Conservation (phyloP, 1,284 basidiomycete genomes). For the Cutaneotrichosporon arboriforme region DNA sequence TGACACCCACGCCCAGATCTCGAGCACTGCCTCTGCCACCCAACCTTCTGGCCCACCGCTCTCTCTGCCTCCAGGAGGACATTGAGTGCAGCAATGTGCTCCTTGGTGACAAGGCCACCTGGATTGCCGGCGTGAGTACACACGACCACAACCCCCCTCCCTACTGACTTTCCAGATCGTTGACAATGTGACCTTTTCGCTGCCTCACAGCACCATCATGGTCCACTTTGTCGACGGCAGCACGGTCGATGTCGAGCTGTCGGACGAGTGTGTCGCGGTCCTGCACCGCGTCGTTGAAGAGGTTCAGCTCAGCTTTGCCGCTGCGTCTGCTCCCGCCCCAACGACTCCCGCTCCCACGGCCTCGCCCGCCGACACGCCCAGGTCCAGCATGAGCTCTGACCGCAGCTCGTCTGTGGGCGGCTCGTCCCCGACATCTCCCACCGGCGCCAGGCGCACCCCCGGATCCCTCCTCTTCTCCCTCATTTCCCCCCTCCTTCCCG, state of each 20-base stretch:
- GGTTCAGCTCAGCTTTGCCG: conserved; percentile 45
- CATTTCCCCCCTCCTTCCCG: conserved; percentile 40
- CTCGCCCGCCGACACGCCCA: conserved; percentile 23
- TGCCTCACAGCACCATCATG: conserved; percentile 31
- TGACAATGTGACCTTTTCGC: conserved; percentile 47
- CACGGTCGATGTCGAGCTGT: conserved; percentile 32
- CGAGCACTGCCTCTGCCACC: conserved; percentile 45
- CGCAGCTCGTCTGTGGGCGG: conserved; percentile 19
- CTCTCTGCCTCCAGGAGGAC: conserved; percentile 43
- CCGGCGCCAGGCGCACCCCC: conserved; percentile 29
- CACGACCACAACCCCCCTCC: too few relatives aligned
- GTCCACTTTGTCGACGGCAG: conserved; percentile 45
- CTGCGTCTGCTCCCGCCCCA: conserved; percentile 20
- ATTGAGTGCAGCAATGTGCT: conserved; percentile 46
- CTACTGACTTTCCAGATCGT: conserved; percentile 24
- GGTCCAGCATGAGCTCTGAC: conserved; percentile 11
- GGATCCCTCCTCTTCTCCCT: conserved; percentile 41
- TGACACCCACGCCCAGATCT: conserved; percentile 16
- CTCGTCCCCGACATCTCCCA: conserved; percentile 3
- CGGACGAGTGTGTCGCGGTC: conserved; percentile 22
- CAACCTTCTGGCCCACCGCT: conserved; percentile 44
- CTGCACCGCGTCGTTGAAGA: conserved; percentile 43
- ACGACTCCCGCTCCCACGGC: conserved; percentile 18
- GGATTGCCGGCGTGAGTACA: conserved; percentile 42
- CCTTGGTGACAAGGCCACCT: conserved; percentile 47